Evolutionary conservation across 2,329 filamentous ascomycete genomes (phyloP).

Genomic region (Ascomycota sp.): DNA sequence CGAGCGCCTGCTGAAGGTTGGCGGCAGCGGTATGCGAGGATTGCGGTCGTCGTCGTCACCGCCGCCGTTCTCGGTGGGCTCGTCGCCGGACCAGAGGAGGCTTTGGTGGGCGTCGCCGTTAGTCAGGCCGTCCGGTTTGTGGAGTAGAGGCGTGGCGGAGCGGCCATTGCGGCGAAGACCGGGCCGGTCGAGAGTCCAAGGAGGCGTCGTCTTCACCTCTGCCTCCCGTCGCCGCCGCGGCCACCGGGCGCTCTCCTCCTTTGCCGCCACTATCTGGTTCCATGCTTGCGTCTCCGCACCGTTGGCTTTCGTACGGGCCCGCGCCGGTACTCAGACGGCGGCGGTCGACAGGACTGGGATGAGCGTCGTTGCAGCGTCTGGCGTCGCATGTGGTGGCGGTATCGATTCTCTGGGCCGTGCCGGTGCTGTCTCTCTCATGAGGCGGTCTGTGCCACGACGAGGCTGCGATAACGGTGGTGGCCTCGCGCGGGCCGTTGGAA

Average conservation of each 20-base stretch:
- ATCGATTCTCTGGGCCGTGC: neutral
- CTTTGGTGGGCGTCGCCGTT: constrained; percentile 8
- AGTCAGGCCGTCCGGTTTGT: constrained; percentile 4
- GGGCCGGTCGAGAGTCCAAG: constrained; percentile 1
- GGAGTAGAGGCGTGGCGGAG: constrained; percentile 5
- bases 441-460: too few species aligned
- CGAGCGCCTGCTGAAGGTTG: constrained; percentile 24
- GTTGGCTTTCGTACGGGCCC: constrained; percentile 6
- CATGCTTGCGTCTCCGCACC: constrained; percentile 10
- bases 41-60: constrained; percentile 7
- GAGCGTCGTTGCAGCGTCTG: constrained; percentile 3
- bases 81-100: constrained; percentile 3
- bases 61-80: constrained; percentile 4
- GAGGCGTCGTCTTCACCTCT: neutral
- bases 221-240: neutral
- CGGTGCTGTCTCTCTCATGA: neutral
- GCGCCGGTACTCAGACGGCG: constrained; percentile 8
- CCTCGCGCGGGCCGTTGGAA: too few species aligned
- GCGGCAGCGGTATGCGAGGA: constrained; percentile 3
- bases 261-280: constrained; percentile 15
- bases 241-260: constrained; percentile 4
- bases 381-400: constrained; percentile 8
- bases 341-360: constrained; percentile 8
- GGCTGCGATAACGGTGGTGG: too few species aligned
- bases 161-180: constrained; percentile 2